Percentiles rank a stretch among this genome's conserved stretches.
These are phyloP conservation scores for Leishmania turanica DNA, from an alignment of 208 protist genomes.

Conservation along the genomic window DNA sequence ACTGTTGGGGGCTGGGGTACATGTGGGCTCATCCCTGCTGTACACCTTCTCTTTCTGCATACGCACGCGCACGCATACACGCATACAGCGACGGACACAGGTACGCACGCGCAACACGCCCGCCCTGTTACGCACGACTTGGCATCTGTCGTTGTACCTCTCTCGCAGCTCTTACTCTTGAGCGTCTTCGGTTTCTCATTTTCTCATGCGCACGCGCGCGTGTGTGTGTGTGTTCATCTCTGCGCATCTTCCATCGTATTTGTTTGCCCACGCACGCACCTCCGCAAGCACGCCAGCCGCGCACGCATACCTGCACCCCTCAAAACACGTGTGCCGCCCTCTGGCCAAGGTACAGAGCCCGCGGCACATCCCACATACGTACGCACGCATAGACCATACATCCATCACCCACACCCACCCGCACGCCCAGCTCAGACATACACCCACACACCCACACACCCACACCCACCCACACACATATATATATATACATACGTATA, in stretches of 20 bases:
- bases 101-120: not conserved
- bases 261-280: not conserved
- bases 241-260: not conserved
- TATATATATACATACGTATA: not conserved
- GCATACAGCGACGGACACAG: not conserved
- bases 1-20: not conserved
- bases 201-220: not conserved
- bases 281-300: not conserved
- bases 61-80: not conserved
- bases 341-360: not conserved
- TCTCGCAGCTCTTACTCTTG: not conserved
- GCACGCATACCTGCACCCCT: not conserved
- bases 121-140: not conserved
- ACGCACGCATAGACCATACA: conserved; percentile 2
- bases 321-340: not conserved
- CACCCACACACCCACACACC: not conserved
- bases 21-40: not conserved
- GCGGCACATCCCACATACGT: not conserved
- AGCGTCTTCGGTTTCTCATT: not conserved
- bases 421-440: not conserved
- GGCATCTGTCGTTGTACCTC: not conserved
- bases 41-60: not conserved
- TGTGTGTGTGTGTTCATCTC: not conserved
- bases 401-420: not conserved
- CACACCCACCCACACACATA: not conserved